Percentiles rank a stretch among this genome's conserved stretches.
These are phyloP conservation scores for Daldinia caldariorum DNA, from an alignment of 495 filamentous ascomycete genomes.

Conservation along the genomic window DNA sequence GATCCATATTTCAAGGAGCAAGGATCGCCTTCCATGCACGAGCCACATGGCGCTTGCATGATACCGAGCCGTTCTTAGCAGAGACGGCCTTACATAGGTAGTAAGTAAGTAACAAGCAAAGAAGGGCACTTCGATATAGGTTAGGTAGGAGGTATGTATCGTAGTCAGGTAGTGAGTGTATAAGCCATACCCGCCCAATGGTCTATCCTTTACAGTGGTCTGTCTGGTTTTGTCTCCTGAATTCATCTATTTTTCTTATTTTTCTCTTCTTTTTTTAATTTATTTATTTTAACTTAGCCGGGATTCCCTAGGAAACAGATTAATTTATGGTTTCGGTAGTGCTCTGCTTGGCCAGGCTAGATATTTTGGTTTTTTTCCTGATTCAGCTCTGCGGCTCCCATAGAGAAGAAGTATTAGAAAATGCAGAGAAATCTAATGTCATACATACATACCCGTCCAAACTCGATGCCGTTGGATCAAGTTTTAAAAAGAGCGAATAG, in stretches of 20 bases:
- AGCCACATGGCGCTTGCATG: slow-evolving; percentile 45
- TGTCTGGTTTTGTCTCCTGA: slow-evolving; percentile 7
- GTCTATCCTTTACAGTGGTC: background rate
- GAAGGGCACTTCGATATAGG: too few species aligned
- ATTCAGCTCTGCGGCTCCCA: slow-evolving; percentile 40
- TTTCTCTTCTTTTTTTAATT: too few species aligned
- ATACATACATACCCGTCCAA: background rate
- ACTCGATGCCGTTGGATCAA: slow-evolving; percentile 11
- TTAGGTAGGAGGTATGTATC: too few species aligned
- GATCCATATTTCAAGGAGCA: slow-evolving; percentile 33
- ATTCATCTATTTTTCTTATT: slow-evolving; percentile 17
- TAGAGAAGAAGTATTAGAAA: slow-evolving; percentile 28
- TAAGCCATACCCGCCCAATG: background rate
- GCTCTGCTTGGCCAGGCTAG: slow-evolving; percentile 28
- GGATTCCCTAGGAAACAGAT: slow-evolving; percentile 11
- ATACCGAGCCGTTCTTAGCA: slow-evolving; percentile 23
- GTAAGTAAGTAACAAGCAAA: too few species aligned
- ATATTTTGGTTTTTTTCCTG: slow-evolving; percentile 30
- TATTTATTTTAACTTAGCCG: slow-evolving; percentile 28
- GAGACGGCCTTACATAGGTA: background rate
- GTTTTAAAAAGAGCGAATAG: slow-evolving; percentile 7
- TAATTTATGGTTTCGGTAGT: slow-evolving; percentile 31
- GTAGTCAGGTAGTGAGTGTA: too few species aligned
- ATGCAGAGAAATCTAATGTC: background rate
- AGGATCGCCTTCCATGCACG: slow-evolving; percentile 29